Conservation (phyloP, 305 asterid genomes). For the Caryopteris hybrid region DNA sequence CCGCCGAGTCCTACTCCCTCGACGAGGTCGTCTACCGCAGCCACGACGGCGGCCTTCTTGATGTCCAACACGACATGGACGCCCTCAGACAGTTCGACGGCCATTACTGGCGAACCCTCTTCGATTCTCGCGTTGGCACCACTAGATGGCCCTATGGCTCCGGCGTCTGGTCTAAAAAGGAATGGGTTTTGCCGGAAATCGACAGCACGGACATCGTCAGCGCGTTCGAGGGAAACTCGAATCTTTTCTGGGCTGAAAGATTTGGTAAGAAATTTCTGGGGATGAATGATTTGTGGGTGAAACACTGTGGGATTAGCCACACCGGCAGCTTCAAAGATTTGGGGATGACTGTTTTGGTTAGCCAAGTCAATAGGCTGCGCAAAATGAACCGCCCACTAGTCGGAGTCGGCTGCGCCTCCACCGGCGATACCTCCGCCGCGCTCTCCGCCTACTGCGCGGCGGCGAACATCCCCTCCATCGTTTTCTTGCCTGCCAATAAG, state of each 20-base stretch:
- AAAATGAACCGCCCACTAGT: conserved; percentile 68
- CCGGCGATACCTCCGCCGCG: conserved; percentile 83
- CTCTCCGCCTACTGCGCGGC: conserved; percentile 66
- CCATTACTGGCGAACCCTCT: conserved; percentile 36
- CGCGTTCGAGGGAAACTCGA: conserved; percentile 74
- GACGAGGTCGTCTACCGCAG: conserved; percentile 44
- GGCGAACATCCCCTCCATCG: conserved; percentile 73
- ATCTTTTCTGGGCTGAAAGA: conserved; percentile 82
- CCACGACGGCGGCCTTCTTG: conserved; percentile 43
- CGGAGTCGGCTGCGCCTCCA: conserved; percentile 79
- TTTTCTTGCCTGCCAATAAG: conserved; percentile 57
- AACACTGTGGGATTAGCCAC: conserved; percentile 77
- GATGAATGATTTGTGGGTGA: conserved; percentile 76
- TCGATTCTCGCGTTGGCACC: conserved; percentile 47
- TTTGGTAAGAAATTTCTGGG: conserved; percentile 67
- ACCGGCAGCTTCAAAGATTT: conserved; percentile 76
- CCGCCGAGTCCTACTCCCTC: conserved; percentile 39
- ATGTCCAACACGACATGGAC: conserved; percentile 44
- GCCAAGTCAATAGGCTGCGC: conserved; percentile 64
- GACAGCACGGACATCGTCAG: conserved; percentile 27
- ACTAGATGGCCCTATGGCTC: conserved; percentile 54
- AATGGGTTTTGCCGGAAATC: conserved; percentile 41
- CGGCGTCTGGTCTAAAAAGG: conserved; percentile 52
- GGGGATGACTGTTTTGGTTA: conserved; percentile 78
- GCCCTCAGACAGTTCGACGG: conserved; percentile 42